Conservation (phyloP, 352 stramenopile genomes). For the Globisporangium ultimum region DNA sequence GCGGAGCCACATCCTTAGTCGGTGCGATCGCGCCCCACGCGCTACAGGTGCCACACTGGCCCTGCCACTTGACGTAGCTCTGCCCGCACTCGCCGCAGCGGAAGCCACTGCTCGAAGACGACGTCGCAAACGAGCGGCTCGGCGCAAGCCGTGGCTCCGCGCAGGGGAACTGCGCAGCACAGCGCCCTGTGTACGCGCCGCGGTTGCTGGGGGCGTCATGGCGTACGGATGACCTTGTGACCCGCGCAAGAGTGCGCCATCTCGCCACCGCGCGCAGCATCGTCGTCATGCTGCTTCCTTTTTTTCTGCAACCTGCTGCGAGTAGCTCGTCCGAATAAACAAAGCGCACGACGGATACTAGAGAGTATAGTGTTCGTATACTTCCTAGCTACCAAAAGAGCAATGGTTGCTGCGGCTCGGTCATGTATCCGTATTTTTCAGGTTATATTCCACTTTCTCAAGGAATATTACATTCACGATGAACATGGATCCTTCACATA, state of each 20-base stretch:
- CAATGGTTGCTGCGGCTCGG: neutral
- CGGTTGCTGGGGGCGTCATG: neutral
- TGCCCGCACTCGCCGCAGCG: conserved; percentile 59
- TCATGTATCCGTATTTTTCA: neutral
- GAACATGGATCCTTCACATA: too few relatives aligned
- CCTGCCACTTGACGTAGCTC: conserved; percentile 79
- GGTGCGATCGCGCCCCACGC: conserved; percentile 90
- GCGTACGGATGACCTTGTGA: too few relatives aligned
- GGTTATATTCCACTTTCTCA: too few relatives aligned
- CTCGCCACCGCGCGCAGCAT: neutral
- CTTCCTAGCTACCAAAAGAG: neutral
- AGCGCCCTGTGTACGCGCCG: neutral
- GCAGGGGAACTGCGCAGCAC: neutral
- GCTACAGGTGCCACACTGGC: conserved; percentile 82
- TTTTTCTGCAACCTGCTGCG: too few relatives aligned
- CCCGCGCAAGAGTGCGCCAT: neutral
- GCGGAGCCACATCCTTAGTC: conserved; percentile 26
- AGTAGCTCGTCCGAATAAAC: too few relatives aligned
- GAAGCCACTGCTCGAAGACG: conserved; percentile 21
- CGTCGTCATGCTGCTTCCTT: neutral
- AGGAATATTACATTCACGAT: too few relatives aligned
- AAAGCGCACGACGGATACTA: neutral
- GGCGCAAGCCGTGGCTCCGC: neutral
- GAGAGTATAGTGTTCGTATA: neutral
- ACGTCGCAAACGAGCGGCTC: conserved; percentile 18